These are phyloP conservation scores for Wickerhamomyces alni DNA, from an alignment of 805 yeast species.

Conservation along the genomic window DNA sequence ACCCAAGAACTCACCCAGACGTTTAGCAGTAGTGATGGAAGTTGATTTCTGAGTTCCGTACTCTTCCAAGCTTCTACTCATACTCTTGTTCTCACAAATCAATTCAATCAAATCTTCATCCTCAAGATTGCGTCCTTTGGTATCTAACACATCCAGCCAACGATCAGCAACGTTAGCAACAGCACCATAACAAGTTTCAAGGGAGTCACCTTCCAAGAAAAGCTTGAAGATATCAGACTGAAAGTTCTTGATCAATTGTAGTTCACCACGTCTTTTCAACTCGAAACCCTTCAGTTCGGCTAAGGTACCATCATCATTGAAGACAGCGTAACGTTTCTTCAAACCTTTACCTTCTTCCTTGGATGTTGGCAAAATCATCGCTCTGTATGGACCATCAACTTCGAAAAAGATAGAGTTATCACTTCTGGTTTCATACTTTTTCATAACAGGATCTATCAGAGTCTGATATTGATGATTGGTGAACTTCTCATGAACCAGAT, in stretches of 20 bases:
- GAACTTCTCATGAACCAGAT: constrained; percentile 82
- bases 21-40: constrained; percentile 88
- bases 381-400: constrained; percentile 97
- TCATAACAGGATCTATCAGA: constrained; percentile 59
- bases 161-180: constrained; percentile 92
- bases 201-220: constrained; percentile 76
- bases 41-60: constrained; percentile 90
- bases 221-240: constrained; percentile 92
- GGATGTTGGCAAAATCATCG: constrained; percentile 95
- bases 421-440: constrained; percentile 68
- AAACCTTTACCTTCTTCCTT: constrained; percentile 96
- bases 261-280: constrained; percentile 92
- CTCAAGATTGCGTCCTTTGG: constrained; percentile 79
- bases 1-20: constrained; percentile 92
- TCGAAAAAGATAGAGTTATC: constrained; percentile 97
- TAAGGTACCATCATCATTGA: constrained; percentile 86
- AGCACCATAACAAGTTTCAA: constrained; percentile 77
- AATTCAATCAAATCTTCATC: constrained; percentile 92
- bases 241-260: constrained; percentile 87
- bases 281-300: constrained; percentile 98
- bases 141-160: constrained; percentile 91
- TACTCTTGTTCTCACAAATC: constrained; percentile 92
- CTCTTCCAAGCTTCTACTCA: constrained; percentile 88
- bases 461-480: constrained; percentile 95
- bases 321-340: constrained; percentile 95